phyloP scores from a whole-genome alignment of 1,139 yeast genomes.

The Yamadazyma siamensis region DNA sequence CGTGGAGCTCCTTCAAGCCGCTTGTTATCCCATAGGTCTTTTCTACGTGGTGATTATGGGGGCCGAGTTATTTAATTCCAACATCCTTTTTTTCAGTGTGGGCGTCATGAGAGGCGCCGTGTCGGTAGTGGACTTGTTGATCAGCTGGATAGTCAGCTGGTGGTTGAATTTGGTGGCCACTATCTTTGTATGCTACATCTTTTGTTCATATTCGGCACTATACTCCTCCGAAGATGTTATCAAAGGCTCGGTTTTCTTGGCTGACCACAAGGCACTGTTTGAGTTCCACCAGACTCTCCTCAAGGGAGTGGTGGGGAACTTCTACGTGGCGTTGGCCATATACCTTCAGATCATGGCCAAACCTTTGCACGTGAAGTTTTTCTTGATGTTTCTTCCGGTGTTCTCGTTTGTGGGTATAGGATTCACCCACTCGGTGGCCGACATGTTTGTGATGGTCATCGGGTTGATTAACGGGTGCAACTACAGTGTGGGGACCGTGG shows the following conservation, averaged over 20 bases:
- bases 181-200: slow-evolving; percentile 61
- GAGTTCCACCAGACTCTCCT: slow-evolving; percentile 58
- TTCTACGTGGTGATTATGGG: slow-evolving; percentile 74
- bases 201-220: slow-evolving; percentile 54
- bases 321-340: slow-evolving; percentile 69
- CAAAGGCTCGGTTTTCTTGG: slow-evolving; percentile 45
- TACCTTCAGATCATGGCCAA: slow-evolving; percentile 74
- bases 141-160: slow-evolving; percentile 73
- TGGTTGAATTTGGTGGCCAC: slow-evolving; percentile 61
- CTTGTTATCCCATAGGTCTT: slow-evolving; percentile 63
- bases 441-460: slow-evolving; percentile 63
- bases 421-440: slow-evolving; percentile 78
- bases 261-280: slow-evolving; percentile 42
- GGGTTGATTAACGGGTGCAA: slow-evolving; percentile 67
- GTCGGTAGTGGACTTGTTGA: slow-evolving; percentile 52
- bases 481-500: slow-evolving; percentile 56
- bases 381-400: slow-evolving; percentile 63
- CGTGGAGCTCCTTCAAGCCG: slow-evolving; percentile 51
- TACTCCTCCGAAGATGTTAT: slow-evolving; percentile 37
- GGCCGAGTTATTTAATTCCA: slow-evolving; percentile 70
- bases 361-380: slow-evolving; percentile 72
- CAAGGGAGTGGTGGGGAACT: slow-evolving; percentile 72
- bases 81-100: slow-evolving; percentile 64
- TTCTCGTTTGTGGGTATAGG: slow-evolving; percentile 74
- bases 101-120: slow-evolving; percentile 70